Evolutionary conservation across 2,329 filamentous ascomycete genomes (phyloP).

Genomic region (Fusarium continuum): DNA sequence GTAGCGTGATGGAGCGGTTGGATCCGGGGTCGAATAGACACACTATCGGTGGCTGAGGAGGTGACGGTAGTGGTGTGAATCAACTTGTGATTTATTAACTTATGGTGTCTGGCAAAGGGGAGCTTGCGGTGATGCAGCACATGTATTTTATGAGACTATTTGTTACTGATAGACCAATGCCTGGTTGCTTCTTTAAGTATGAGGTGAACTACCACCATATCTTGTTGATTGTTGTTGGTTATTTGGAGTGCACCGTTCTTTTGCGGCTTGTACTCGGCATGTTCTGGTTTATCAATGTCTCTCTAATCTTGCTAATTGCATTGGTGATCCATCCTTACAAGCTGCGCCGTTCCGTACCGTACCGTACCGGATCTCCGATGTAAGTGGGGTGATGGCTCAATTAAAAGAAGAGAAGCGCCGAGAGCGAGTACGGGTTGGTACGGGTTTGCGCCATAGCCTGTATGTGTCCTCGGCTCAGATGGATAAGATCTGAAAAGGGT

Average conservation of each 20-base stretch:
- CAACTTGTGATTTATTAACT: conserved; percentile 28
- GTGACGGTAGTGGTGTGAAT: conserved; percentile 26
- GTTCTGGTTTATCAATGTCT: conserved; percentile 15
- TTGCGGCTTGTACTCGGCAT: conserved; percentile 14
- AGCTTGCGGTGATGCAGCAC: background rate
- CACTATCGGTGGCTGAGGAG: background rate
- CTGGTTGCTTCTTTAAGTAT: background rate
- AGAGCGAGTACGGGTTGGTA: conserved; percentile 20
- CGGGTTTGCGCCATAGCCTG: conserved; percentile 10
- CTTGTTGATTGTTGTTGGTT: background rate
- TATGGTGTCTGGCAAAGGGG: conserved; percentile 13
- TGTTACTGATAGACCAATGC: no score
- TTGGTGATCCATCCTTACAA: background rate
- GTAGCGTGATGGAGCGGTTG: conserved; percentile 20
- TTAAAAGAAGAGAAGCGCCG: conserved; percentile 25
- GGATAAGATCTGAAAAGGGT: background rate
- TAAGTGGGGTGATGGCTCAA: conserved; percentile 30
- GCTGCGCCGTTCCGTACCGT: conserved; percentile 5
- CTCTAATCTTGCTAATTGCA: background rate
- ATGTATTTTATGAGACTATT: background rate
- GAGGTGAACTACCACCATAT: background rate
- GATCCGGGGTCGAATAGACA: conserved; percentile 2
- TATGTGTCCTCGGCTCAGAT: background rate
- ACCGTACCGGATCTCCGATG: conserved; percentile 34
- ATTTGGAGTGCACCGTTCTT: background rate